These are phyloP conservation scores for Leishmania tarentolae DNA, from an alignment of 208 protist genomes.

Conservation along the genomic window DNA sequence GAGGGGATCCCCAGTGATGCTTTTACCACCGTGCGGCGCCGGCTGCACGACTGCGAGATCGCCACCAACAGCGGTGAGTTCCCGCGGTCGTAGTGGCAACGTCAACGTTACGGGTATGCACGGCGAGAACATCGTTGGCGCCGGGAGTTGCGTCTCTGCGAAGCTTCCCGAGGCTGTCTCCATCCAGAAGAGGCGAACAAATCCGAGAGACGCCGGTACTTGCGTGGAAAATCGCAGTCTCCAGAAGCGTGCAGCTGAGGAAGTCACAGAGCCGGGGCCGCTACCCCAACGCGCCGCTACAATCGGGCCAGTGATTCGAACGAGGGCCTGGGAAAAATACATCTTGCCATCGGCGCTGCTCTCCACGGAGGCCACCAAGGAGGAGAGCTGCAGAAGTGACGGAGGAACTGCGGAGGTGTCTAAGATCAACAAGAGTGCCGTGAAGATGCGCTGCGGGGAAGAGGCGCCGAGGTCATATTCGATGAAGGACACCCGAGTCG, in stretches of 20 bases:
- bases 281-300: constrained; percentile 21
- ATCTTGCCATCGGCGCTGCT: constrained; percentile 61
- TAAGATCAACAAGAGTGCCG: constrained; percentile 54
- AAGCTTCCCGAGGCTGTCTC: constrained; percentile 16
- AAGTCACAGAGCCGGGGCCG: constrained; percentile 2
- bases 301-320: constrained; percentile 21
- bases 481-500: constrained; percentile 11
- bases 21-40: background rate
- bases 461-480: constrained; percentile 42
- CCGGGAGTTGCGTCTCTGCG: constrained; percentile 5
- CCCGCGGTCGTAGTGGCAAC: constrained; percentile 3
- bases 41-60: background rate
- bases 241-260: constrained; percentile 56
- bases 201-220: constrained; percentile 44
- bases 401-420: constrained; percentile 46
- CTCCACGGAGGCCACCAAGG: constrained; percentile 49
- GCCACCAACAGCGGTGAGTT: background rate
- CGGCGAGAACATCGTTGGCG: constrained; percentile 6
- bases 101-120: constrained; percentile 12
- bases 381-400: constrained; percentile 45
- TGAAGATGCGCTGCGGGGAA: constrained; percentile 37
- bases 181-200: constrained; percentile 69
- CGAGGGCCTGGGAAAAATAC: constrained; percentile 13
- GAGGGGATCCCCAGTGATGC: background rate
- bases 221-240: constrained; percentile 49